phyloP scores from a whole-genome alignment of 192 early-diverging fungal species.

The Phycomyces blakesleeanus region DNA sequence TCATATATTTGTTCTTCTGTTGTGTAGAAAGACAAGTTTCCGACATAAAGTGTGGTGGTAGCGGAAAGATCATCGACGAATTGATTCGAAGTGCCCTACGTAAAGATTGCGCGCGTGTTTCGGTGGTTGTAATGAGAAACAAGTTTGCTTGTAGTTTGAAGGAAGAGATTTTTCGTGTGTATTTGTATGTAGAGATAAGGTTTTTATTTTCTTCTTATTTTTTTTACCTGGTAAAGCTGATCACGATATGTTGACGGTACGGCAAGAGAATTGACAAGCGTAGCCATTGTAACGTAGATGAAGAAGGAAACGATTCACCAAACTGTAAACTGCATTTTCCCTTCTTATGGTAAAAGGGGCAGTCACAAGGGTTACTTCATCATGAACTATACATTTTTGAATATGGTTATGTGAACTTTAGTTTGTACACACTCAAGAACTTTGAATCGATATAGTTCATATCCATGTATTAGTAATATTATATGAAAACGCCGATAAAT shows the following conservation, averaged over 20 bases:
- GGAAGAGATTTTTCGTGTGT: no score
- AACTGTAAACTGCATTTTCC: background rate
- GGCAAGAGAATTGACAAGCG: slow-evolving; percentile 66
- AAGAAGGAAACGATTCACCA: background rate
- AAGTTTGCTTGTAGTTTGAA: no score
- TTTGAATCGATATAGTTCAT: no score
- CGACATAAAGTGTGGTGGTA: slow-evolving; percentile 89
- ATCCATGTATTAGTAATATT: no score
- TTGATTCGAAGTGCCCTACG: slow-evolving; percentile 45
- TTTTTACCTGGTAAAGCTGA: slow-evolving; percentile 66
- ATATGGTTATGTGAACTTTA: no score
- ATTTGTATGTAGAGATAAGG: no score
- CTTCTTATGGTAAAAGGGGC: background rate
- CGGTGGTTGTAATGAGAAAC: no score
- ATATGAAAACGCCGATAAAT: no score
- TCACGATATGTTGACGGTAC: slow-evolving; percentile 86
- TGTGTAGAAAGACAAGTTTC: slow-evolving; percentile 96
- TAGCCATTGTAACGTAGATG: slow-evolving; percentile 38
- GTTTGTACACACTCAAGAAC: no score
- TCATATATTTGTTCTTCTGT: slow-evolving; percentile 98
- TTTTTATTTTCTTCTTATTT: no score
- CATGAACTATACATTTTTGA: no score
- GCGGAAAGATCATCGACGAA: slow-evolving; percentile 48
- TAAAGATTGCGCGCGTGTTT: background rate
- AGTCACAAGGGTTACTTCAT: background rate